Base-by-base conservation (phyloP, 2,329 filamentous ascomycete genomes). In the Pseudogymnoascus sp. region DNA sequence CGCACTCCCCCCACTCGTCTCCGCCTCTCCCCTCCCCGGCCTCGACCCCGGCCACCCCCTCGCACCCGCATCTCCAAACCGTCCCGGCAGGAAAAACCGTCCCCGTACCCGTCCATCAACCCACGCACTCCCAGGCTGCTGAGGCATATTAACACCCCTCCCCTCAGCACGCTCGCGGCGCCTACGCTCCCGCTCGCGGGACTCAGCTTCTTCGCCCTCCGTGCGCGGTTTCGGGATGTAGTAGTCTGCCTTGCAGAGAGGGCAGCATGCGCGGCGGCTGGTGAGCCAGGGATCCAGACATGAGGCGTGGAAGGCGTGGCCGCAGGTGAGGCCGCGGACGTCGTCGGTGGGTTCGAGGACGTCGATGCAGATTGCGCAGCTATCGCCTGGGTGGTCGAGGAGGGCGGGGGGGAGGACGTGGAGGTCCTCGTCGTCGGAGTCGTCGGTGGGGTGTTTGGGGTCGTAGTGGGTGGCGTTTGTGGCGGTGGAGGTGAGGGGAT, bases 241-340 rank as follows among this genome's bases (percentile, higher is more conserved):
- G 74, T 97, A 99, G 72, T 99, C 94, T 40, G 93, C 90, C 77
- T 99, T 99, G 80, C 94, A 99, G 5, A 99, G 86, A 5, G 94
- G 94, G 73, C 94, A 99, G 78, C 93, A 97, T 27, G 94, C 94
- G 67, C 93, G 87, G 65, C 94, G 86, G 71, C 89, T 92, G 8
- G 94, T 99, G 66, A 99, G 78, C 94, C 94, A 99, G 9, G 94
- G 94, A 69, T 99, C 94, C 58, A 99, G 85, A 72, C 94, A 99
- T 39, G 88, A 90, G 59, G 92, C 92, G 73, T 99, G 94, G 83
- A 97, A 99, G 61, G 93, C 92, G 74, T 99, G 94, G n/a, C 94
- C 94, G 71, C 94, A 99, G 3, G 90, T 92, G 64, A 99, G 78
- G 2, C 94, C 94, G 68, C 94, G 90, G 59, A 99, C 87, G 72